Percentiles rank a stretch among this genome's conserved stretches.
These are phyloP conservation scores for Fusarium haematococcum DNA, from an alignment of 2,329 filamentous ascomycete genomes.

Conservation along the genomic window DNA sequence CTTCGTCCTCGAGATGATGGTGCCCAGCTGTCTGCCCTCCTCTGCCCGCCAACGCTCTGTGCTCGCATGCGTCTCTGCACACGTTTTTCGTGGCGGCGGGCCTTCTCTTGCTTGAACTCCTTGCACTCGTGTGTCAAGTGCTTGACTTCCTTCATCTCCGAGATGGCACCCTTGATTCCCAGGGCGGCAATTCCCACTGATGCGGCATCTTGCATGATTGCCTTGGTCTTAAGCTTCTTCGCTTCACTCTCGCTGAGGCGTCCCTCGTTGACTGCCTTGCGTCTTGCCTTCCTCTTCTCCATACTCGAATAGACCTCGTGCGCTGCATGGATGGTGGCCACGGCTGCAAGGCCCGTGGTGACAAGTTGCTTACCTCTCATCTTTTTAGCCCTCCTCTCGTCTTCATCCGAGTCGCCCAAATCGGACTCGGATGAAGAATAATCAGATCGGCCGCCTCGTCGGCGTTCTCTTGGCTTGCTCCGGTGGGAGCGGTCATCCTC, in stretches of 20 bases:
- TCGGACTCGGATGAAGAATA: slow-evolving; percentile 66
- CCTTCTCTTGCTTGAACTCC: slow-evolving; percentile 63
- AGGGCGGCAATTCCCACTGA: slow-evolving; percentile 69
- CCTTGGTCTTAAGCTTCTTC: slow-evolving; percentile 68
- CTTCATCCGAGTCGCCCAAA: slow-evolving; percentile 68
- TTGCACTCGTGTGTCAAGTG: slow-evolving; percentile 61
- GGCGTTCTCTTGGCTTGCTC: slow-evolving; percentile 54
- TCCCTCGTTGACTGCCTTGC: slow-evolving; percentile 66
- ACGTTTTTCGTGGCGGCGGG: slow-evolving; percentile 61
- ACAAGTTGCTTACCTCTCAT: slow-evolving; percentile 73
- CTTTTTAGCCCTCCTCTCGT: slow-evolving; percentile 65
- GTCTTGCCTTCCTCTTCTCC: slow-evolving; percentile 65
- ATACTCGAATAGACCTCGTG: slow-evolving; percentile 69
- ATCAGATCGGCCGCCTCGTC: slow-evolving; percentile 56
- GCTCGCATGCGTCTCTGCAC: slow-evolving; percentile 51
- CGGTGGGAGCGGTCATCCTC: slow-evolving; percentile 60
- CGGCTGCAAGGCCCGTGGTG: slow-evolving; percentile 66
- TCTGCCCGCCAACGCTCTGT: slow-evolving; percentile 49
- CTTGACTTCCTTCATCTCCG: slow-evolving; percentile 67
- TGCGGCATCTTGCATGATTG: slow-evolving; percentile 68
- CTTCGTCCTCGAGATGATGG: slow-evolving; percentile 54
- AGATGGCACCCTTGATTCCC: slow-evolving; percentile 68
- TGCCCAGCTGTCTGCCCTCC: slow-evolving; percentile 59
- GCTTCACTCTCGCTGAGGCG: slow-evolving; percentile 63
- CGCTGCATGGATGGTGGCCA: slow-evolving; percentile 71